Evolutionary conservation across 768 basidiomycete species (phyloP).

Genomic region (Piloderma croceum): DNA sequence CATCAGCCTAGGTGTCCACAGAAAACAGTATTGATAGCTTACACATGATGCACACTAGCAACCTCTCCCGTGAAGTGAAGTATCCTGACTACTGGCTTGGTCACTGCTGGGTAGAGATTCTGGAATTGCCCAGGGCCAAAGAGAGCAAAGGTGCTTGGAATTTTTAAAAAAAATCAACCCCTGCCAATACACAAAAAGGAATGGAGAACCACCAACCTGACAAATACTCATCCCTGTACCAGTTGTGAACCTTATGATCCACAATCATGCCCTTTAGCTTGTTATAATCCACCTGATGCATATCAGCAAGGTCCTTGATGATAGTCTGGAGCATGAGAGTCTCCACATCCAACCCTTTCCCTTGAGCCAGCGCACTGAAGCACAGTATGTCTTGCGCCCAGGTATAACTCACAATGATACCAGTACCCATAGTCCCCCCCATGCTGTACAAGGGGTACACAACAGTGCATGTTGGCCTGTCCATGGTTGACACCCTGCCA

Average conservation of each 20-base stretch:
- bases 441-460: too few relatives aligned
- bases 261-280: slow-evolving; percentile 12
- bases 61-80: slow-evolving; percentile 31
- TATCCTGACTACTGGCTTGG: slow-evolving; percentile 18
- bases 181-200: too few relatives aligned
- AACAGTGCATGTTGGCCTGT: slow-evolving; percentile 25
- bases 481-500: slow-evolving; percentile 31
- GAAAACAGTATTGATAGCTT: too few relatives aligned
- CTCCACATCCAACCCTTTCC: too few relatives aligned
- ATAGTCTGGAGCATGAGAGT: too few relatives aligned
- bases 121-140: slow-evolving; percentile 24
- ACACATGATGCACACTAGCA: slow-evolving; percentile 28
- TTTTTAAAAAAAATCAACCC: too few relatives aligned
- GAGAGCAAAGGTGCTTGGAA: slow-evolving; percentile 20
- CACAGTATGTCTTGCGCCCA: too few relatives aligned
- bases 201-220: too few relatives aligned
- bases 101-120: slow-evolving; percentile 16
- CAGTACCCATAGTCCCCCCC: slow-evolving; percentile 14
- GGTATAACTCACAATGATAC: too few relatives aligned
- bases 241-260: slow-evolving; percentile 1
- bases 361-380: too few relatives aligned
- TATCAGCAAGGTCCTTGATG: slow-evolving; percentile 24
- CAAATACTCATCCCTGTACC: slow-evolving; percentile 4
- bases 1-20: too few relatives aligned
- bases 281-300: slow-evolving; percentile 20